These are phyloP conservation scores for Cladorrhinum sp. DNA, from an alignment of 2,329 filamentous ascomycete genomes.

Conservation along the genomic window DNA sequence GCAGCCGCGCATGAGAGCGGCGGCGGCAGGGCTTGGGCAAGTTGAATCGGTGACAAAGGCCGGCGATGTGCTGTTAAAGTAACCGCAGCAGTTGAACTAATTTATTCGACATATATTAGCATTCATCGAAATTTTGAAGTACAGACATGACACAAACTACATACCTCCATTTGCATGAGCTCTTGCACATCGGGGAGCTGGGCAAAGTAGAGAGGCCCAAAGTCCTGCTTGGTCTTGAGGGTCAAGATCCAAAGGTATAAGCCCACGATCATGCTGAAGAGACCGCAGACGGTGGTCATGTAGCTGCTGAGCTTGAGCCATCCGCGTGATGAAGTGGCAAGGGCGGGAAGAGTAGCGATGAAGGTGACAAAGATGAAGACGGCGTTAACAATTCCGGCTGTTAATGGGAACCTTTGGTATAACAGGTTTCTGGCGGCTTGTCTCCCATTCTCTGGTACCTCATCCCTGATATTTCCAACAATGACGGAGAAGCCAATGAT, in stretches of 20 bases:
- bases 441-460: constrained; percentile 43
- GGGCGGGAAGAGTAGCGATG: constrained; percentile 65
- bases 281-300: constrained; percentile 56
- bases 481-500: constrained; percentile 55
- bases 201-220: constrained; percentile 57
- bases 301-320: constrained; percentile 70
- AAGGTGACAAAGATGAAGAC: constrained; percentile 70
- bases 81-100: constrained; percentile 79
- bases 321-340: constrained; percentile 62
- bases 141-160: constrained; percentile 23
- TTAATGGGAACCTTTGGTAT: constrained; percentile 52
- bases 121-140: constrained; percentile 7
- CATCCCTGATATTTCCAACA: constrained; percentile 45
- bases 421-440: constrained; percentile 51
- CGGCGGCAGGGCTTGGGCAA: constrained; percentile 68
- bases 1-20: constrained; percentile 68
- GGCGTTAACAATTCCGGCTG: constrained; percentile 69
- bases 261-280: constrained; percentile 65
- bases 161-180: constrained; percentile 67
- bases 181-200: constrained; percentile 59
- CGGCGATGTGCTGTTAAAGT: constrained; percentile 67
- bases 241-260: constrained; percentile 71
- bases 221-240: constrained; percentile 61
- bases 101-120: constrained; percentile 19
- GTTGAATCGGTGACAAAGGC: constrained; percentile 67